phyloP scores from a whole-genome alignment of 2,329 filamentous ascomycete genomes.

The Cordyceps sp. region DNA sequence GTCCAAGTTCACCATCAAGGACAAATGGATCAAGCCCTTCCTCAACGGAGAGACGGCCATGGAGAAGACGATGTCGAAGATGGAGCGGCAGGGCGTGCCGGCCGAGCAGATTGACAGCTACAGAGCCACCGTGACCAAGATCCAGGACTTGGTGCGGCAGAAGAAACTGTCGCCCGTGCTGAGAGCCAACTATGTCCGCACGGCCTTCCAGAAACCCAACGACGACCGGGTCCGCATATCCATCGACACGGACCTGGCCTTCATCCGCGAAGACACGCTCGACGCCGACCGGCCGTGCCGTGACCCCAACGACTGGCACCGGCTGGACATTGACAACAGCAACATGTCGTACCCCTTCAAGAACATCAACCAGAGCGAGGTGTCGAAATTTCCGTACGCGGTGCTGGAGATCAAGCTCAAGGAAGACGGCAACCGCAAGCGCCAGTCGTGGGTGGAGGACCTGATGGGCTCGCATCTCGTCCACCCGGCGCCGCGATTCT shows the following conservation, averaged over 20 bases:
- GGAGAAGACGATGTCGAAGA: conserved; percentile 79
- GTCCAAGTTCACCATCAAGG: conserved; percentile 70
- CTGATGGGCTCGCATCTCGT: conserved; percentile 87
- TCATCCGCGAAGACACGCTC: conserved; percentile 65
- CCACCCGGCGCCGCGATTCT: conserved; percentile 77
- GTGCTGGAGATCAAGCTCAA: conserved; percentile 85
- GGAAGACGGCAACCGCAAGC: conserved; percentile 47
- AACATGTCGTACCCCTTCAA: conserved; percentile 78
- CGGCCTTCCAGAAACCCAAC: conserved; percentile 89
- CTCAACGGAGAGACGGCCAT: conserved; percentile 77
- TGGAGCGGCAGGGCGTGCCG: conserved; percentile 59
- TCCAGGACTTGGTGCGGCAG: conserved; percentile 65
- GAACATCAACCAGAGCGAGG: conserved; percentile 76
- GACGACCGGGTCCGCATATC: conserved; percentile 84
- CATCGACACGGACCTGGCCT: conserved; percentile 80
- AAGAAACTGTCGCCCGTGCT: conserved; percentile 70
- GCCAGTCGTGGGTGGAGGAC: conserved; percentile 76
- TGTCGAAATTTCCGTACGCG: conserved; percentile 79
- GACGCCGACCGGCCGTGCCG: conserved; percentile 76
- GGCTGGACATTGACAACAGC: conserved; percentile 69
- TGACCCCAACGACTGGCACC: conserved; percentile 79
- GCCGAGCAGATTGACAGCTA: conserved; percentile 51
- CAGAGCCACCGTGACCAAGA: conserved; percentile 54
- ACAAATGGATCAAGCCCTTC: conserved; percentile 82
- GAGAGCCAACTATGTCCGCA: conserved; percentile 83